Percentiles rank a stretch among this genome's conserved stretches.
phyloP scores from a whole-genome alignment of 495 filamentous ascomycete genomes.

The Cercophora scortea region DNA sequence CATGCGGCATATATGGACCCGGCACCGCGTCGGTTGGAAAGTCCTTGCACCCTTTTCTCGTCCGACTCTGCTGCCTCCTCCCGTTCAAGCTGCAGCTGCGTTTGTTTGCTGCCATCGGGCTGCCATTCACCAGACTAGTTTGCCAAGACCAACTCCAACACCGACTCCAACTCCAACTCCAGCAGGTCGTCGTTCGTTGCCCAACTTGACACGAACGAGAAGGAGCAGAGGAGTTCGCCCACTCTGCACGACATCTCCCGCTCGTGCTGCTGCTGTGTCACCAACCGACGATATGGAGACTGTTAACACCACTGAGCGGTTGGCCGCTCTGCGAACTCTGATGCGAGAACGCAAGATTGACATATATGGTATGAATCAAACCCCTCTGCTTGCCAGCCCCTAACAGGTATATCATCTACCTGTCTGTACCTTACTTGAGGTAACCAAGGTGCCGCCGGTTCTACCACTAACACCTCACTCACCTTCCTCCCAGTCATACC shows the following conservation, averaged over 20 bases:
- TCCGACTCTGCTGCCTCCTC: conserved; percentile 1
- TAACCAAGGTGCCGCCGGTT: too few relatives aligned
- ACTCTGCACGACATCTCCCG: background rate
- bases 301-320: conserved; percentile 72
- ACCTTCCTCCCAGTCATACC: conserved; percentile 63
- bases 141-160: background rate
- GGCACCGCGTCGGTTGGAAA: background rate
- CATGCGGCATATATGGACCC: conserved; percentile 23
- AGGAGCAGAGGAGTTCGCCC: too few relatives aligned
- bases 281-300: conserved; percentile 62
- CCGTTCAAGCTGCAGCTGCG: conserved; percentile 1
- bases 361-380: conserved; percentile 72
- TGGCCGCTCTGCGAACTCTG: conserved; percentile 68
- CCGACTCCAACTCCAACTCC: background rate
- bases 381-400: background rate
- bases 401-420: background rate
- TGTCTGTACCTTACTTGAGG: background rate
- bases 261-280: background rate
- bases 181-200: too few relatives aligned
- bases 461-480: background rate
- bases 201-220: too few relatives aligned
- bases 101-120: background rate
- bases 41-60: conserved; percentile 6
- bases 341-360: conserved; percentile 87
- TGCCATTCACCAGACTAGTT: background rate